Evolutionary conservation across 495 filamentous ascomycete genomes (phyloP), one percentile per base, ranked within the genome.

Genomic region (Talaromyces wortmannii): DNA sequence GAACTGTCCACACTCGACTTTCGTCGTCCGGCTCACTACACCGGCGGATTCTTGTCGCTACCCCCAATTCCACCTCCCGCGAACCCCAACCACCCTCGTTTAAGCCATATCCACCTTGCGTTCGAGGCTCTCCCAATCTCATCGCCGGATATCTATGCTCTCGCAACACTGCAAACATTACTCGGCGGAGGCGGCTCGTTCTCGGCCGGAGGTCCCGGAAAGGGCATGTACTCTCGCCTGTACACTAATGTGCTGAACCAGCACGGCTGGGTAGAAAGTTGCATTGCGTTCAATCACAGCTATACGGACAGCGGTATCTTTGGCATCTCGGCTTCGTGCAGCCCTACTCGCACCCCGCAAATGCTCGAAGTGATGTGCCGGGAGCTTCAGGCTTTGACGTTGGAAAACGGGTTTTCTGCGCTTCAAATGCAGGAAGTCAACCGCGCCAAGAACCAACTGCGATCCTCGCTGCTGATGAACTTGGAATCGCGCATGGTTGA

Each of bases 171-270:
- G 0, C 95, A 97, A 67, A 97, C 90, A 4, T 86, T 99, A 32
- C 87, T 99, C 23, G 94, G 94, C 45, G 94, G 94, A 6, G 94
- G 94, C 52, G 95, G 95, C 13, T 96, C 91, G 53, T 99, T 99
- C 75, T 91, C 87, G n/a, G 94, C 94, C 43, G 94, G 94, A 59
- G 94, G 94, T 3, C 94, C 94, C 16, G 94, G 94, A 48, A 99
- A 99, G 75, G 94, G 94, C 57, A 97, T 98, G 94, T 97, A 96
- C 75, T 92, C 89, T 15, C 88, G 95, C 6, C 82, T 97, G 31
- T 98, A 96, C 76, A 97, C 91, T 55, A 95, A 97, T 69, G 92
- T 97, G 8, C 83, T 98, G 48, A 98, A 98, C 76, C 94, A 97
- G 69, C 82, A 96, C 73, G 90, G 87, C 49, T 97, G 91, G 91